Percentiles rank a stretch among this genome's conserved stretches.
phyloP scores from a whole-genome alignment of 2,329 filamentous ascomycete species.

The Trichoderma koningiopsis region DNA sequence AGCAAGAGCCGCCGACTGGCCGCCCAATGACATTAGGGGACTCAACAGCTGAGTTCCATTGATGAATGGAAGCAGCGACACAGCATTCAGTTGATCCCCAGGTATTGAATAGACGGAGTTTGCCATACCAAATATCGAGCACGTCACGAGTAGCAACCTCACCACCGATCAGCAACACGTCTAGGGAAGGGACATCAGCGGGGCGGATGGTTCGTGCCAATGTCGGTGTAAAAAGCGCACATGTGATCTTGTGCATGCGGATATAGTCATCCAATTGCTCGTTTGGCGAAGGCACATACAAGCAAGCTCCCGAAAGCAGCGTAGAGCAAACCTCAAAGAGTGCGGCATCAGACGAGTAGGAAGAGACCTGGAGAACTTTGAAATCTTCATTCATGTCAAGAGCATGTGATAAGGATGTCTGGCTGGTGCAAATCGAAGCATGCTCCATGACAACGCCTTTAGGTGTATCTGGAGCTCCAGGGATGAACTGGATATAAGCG shows the following conservation, averaged over 20 bases:
- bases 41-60: neutral
- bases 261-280: slow-evolving; percentile 13
- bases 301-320: slow-evolving; percentile 11
- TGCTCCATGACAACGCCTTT: slow-evolving; percentile 54
- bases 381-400: neutral
- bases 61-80: neutral
- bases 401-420: slow-evolving; percentile 6
- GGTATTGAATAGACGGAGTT: slow-evolving; percentile 4
- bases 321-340: slow-evolving; percentile 10
- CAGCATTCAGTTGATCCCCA: slow-evolving; percentile 24
- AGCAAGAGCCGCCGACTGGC: slow-evolving; percentile 15
- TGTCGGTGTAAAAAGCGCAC: neutral
- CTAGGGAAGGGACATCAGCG: slow-evolving; percentile 45
- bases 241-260: neutral
- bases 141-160: slow-evolving; percentile 15
- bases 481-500: slow-evolving; percentile 60
- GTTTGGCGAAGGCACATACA: slow-evolving; percentile 18
- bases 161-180: slow-evolving; percentile 45
- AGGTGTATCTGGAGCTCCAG: slow-evolving; percentile 59
- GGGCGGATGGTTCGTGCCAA: slow-evolving; percentile 41
- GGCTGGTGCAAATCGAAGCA: slow-evolving; percentile 11
- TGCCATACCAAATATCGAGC: slow-evolving; percentile 20
- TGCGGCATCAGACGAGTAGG: slow-evolving; percentile 16
- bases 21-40: slow-evolving; percentile 6
- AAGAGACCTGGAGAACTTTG: slow-evolving; percentile 20